Base-by-base conservation (phyloP, 148 eudicot genomes). In the Polygonum aviculare region DNA sequence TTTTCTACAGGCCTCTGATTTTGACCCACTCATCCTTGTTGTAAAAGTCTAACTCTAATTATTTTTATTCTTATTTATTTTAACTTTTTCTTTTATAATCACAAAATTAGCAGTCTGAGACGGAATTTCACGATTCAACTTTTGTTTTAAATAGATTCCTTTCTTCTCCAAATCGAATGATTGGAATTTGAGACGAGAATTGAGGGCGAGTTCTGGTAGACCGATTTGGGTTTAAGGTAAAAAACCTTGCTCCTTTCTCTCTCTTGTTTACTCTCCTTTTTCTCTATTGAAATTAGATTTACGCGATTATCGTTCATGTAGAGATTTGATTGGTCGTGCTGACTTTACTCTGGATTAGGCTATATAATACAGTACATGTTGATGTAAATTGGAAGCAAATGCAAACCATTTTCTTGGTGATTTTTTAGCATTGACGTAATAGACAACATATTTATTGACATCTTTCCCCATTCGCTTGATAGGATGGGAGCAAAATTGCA, bases 401-500 rank as follows among this genome's bases (percentile, higher is more conserved):
- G 69, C 4, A 3, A 26, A 14, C 11, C n/a, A 31, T 63, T 4
- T n/a, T 50, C 62, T 54, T 54, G n/a, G 5, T 10, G 31, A 26
- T 8, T 3, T 33, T 12, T 12, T 4, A 26, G 39, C 69, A 33
- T 16, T 26, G 5, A 16, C 11, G 69, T 26, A 7, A 62, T 31
- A 22, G 15, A 60, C 69, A 7, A 12, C 39, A 0, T 51, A 51
- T 51, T 33, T 12, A 35, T 54, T 74, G 18, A 21, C n/a, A 62
- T 9, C 57, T 44, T 83, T 73, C 81, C 79, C 67, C 76, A 33
- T 40, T 81, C 73, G 40, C 76, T 78, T 76, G 45, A 75, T 88
- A 92, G 96, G 86, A 94, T 92, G 98, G 98, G 94, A 88, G 89
- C 94, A 76, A 84, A 88, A 74, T 84, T 90, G 75, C 86, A 93